phyloP scores from a whole-genome alignment of 1,139 yeast species.

The Waltiozyma sp. region DNA sequence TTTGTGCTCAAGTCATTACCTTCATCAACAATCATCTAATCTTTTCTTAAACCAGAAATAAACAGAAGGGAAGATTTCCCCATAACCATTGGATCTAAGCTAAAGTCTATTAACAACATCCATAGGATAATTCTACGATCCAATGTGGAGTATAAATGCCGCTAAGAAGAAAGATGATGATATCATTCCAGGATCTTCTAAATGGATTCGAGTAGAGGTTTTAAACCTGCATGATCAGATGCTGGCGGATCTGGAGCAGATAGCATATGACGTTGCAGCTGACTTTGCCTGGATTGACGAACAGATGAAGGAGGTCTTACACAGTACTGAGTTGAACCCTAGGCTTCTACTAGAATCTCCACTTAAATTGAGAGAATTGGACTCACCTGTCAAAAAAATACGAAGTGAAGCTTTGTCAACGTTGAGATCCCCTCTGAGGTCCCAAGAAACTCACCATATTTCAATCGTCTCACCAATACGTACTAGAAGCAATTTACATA shows the following conservation, averaged over 20 bases:
- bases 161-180: conserved; percentile 15
- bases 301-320: conserved; percentile 21
- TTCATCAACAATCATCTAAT: too few relatives aligned
- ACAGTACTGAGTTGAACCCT: conserved; percentile 19
- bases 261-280: conserved; percentile 26
- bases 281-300: conserved; percentile 31
- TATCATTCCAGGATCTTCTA: conserved; percentile 29
- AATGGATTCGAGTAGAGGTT: conserved; percentile 34
- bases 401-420: conserved; percentile 9
- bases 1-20: too few relatives aligned
- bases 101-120: too few relatives aligned
- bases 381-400: conserved; percentile 23
- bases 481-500: background rate
- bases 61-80: too few relatives aligned
- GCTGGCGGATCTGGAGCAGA: conserved; percentile 25
- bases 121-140: too few relatives aligned
- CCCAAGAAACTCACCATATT: background rate
- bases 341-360: conserved; percentile 22
- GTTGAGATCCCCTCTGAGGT: conserved; percentile 10
- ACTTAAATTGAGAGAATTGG: conserved; percentile 18
- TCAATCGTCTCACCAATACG: background rate
- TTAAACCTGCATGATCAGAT: conserved; percentile 21
- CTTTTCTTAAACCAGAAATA: too few relatives aligned
- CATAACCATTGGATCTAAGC: too few relatives aligned
- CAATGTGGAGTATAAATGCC: conserved; percentile 17